phyloP scores from a whole-genome alignment of 371 early-diverging fungal genomes.

The Rhizopus delemar region DNA sequence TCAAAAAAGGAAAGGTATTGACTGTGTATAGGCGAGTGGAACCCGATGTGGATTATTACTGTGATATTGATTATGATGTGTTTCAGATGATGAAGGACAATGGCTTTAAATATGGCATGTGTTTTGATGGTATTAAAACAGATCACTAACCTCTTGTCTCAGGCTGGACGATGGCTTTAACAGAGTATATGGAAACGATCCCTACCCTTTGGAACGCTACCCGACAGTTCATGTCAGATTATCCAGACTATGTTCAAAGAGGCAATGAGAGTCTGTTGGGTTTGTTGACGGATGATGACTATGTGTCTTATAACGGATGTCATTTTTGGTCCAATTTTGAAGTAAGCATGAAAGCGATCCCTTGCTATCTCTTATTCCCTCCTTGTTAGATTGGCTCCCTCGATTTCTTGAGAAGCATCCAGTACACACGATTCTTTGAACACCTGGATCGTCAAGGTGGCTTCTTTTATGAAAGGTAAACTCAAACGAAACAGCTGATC shows the following conservation, averaged over 20 bases:
- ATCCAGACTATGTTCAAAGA: slow-evolving; percentile 41
- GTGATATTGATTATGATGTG: slow-evolving; percentile 89
- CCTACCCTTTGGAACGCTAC: slow-evolving; percentile 80
- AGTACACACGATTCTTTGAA: slow-evolving; percentile 79
- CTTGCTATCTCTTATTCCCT: no score
- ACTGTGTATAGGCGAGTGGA: slow-evolving; percentile 75
- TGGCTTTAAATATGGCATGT: slow-evolving; percentile 77
- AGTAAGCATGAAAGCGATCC: slow-evolving; percentile 32
- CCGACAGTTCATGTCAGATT: slow-evolving; percentile 50
- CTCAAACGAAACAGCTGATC: no score
- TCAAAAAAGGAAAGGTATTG: slow-evolving; percentile 70
- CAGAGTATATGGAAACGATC: slow-evolving; percentile 83
- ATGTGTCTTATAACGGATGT: slow-evolving; percentile 61
- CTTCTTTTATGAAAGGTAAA: slow-evolving; percentile 91
- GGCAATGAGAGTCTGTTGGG: slow-evolving; percentile 26
- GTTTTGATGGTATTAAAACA: slow-evolving; percentile 17
- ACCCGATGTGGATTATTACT: slow-evolving; percentile 83
- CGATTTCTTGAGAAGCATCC: slow-evolving; percentile 71
- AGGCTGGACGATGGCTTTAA: slow-evolving; percentile 77
- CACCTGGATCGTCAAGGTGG: slow-evolving; percentile 80
- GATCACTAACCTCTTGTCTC: slow-evolving; percentile 85
- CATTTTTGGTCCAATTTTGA: slow-evolving; percentile 82
- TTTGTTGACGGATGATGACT: slow-evolving; percentile 39
- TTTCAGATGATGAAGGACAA: slow-evolving; percentile 84
- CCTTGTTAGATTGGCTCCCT: slow-evolving; percentile 80